Conservation (phyloP, 176 grass and related monocot species). For the Oryza brachyantha region DNA sequence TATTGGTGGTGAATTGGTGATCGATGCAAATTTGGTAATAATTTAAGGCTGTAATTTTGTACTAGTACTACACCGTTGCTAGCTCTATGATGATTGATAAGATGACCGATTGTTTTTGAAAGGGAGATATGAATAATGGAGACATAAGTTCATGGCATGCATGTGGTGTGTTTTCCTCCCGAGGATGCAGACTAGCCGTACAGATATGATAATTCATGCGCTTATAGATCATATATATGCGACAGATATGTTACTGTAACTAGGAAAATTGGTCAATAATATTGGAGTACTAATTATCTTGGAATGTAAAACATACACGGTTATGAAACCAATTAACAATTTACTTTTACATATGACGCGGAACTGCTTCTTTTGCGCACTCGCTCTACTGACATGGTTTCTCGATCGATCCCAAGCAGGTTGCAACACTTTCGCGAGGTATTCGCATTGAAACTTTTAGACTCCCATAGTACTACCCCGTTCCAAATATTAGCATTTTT, state of each 20-base stretch:
- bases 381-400: too few relatives aligned
- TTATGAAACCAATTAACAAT: too few relatives aligned
- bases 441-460: too few relatives aligned
- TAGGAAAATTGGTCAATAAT: neutral
- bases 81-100: slow-evolving; percentile 12
- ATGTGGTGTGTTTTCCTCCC: neutral
- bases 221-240: neutral
- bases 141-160: neutral
- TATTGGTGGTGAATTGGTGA: neutral
- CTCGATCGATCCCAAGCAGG: too few relatives aligned
- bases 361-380: too few relatives aligned
- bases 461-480: too few relatives aligned
- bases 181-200: neutral
- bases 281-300: too few relatives aligned
- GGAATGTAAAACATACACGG: too few relatives aligned
- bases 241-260: neutral
- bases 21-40: neutral
- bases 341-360: too few relatives aligned
- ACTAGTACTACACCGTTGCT: neutral
- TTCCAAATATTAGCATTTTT: too few relatives aligned
- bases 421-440: too few relatives aligned
- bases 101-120: slow-evolving; percentile 13
- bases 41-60: slow-evolving; percentile 4
- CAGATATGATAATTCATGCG: neutral
- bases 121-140: neutral